Conservation (phyloP, 768 basidiomycete genomes). For the Leucocoprinus leucothites region DNA sequence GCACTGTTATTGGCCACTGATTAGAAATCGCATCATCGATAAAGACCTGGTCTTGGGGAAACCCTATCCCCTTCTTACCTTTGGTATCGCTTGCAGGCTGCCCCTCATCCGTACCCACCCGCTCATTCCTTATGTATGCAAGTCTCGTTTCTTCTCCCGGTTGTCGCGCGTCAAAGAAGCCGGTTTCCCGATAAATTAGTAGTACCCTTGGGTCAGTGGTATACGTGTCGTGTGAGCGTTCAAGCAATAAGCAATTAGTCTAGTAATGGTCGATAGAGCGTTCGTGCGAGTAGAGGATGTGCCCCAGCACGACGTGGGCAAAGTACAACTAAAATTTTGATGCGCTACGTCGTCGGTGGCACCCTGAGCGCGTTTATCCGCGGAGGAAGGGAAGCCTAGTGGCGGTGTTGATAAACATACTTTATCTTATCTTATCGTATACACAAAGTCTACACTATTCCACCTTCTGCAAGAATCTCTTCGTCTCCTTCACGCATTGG, state of each 20-base stretch:
- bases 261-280: background rate
- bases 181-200: background rate
- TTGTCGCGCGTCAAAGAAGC: background rate
- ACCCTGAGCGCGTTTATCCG: background rate
- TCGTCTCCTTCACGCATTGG: slow-evolving; percentile 18
- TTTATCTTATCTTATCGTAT: slow-evolving; percentile 15
- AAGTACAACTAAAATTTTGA: background rate
- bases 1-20: slow-evolving; percentile 10
- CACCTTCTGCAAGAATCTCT: slow-evolving; percentile 42
- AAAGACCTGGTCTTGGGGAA: background rate
- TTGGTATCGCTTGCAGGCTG: background rate
- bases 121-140: background rate
- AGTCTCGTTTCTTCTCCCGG: background rate
- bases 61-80: background rate
- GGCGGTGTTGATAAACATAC: slow-evolving; percentile 4
- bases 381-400: background rate
- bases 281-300: too few species aligned
- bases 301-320: too few species aligned
- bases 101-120: background rate
- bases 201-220: background rate
- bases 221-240: slow-evolving; percentile 2
- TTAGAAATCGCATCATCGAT: slow-evolving; percentile 17
- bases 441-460: slow-evolving; percentile 19
- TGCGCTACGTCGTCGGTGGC: background rate
- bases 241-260: slow-evolving; percentile 14